A percentile compares a stretch with the other conserved stretches of the same genome.
phyloP scores from a whole-genome alignment of 2,329 filamentous ascomycete species.

The Fusarium bactridioides region DNA sequence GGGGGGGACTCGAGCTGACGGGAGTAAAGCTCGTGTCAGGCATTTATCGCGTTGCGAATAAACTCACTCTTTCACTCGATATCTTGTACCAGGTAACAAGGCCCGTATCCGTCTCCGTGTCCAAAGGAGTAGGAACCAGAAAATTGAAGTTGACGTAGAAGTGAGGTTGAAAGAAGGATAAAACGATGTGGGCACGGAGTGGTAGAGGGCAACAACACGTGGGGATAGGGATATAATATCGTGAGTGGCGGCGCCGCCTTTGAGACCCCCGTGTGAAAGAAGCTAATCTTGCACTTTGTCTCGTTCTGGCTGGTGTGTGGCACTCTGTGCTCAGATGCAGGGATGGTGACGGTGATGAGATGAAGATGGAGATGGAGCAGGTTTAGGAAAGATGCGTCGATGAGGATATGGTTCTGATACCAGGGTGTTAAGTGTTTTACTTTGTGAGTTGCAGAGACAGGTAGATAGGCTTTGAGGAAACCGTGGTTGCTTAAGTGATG shows the following conservation, averaged over 20 bases:
- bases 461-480: neutral
- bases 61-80: slow-evolving; percentile 21
- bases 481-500: neutral
- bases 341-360: slow-evolving; percentile 17
- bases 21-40: neutral
- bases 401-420: neutral
- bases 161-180: slow-evolving; percentile 13
- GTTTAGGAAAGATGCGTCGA: neutral
- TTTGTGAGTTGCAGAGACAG: neutral
- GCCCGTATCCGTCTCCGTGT: neutral
- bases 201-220: neutral
- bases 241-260: slow-evolving; percentile 29
- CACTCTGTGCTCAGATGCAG: slow-evolving; percentile 17
- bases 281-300: slow-evolving; percentile 32
- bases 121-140: slow-evolving; percentile 1
- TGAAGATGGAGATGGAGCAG: slow-evolving; percentile 7
- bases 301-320: slow-evolving; percentile 25
- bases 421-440: neutral
- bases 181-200: slow-evolving; percentile 5
- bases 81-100: neutral
- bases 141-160: neutral
- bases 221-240: slow-evolving; percentile 5
- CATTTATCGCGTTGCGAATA: slow-evolving; percentile 5
- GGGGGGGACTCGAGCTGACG: neutral
- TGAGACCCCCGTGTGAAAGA: slow-evolving; percentile 7